phyloP scores from a whole-genome alignment of 2,329 filamentous ascomycete genomes.

The Ophiostoma quercus region DNA sequence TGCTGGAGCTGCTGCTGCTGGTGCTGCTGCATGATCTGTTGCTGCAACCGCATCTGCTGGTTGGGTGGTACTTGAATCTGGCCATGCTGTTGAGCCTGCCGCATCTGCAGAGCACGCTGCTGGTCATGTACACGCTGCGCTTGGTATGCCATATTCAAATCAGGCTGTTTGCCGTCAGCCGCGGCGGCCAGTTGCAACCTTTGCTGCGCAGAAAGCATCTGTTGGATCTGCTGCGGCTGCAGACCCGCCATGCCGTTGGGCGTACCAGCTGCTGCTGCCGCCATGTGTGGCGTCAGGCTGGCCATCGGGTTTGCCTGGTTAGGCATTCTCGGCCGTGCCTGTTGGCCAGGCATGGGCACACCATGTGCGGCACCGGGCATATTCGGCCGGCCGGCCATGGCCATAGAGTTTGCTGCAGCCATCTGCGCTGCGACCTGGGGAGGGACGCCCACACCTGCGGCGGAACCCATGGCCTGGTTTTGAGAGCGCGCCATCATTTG shows the following conservation, averaged over 20 bases:
- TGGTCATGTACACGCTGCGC: slow-evolving; percentile 63
- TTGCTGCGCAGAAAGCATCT: slow-evolving; percentile 45
- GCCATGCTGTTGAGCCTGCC: slow-evolving; percentile 56
- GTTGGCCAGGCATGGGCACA: slow-evolving; percentile 44
- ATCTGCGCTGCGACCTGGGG: slow-evolving; percentile 42
- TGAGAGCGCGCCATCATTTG: slow-evolving; percentile 27
- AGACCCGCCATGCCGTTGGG: slow-evolving; percentile 41
- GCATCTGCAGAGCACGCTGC: slow-evolving; percentile 42
- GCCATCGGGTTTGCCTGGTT: slow-evolving; percentile 38
- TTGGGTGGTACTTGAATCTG: slow-evolving; percentile 33
- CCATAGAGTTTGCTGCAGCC: slow-evolving; percentile 33
- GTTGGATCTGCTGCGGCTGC: slow-evolving; percentile 37
- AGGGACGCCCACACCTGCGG: slow-evolving; percentile 36
- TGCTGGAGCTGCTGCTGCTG: slow-evolving; percentile 51
- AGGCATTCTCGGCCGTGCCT: slow-evolving; percentile 48
- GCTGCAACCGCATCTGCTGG: slow-evolving; percentile 59
- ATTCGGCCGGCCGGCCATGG: slow-evolving; percentile 39
- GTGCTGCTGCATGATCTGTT: slow-evolving; percentile 45
- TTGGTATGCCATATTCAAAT: slow-evolving; percentile 56
- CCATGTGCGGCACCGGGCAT: slow-evolving; percentile 39
- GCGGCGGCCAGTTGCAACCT: slow-evolving; percentile 44
- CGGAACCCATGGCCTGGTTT: slow-evolving; percentile 22
- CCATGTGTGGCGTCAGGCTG: slow-evolving; percentile 13
- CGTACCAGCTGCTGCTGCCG: background rate
- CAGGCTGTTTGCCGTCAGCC: slow-evolving; percentile 37